Evolutionary conservation across 768 basidiomycete species (phyloP).

Genomic region (Naematelia aurantialba): DNA sequence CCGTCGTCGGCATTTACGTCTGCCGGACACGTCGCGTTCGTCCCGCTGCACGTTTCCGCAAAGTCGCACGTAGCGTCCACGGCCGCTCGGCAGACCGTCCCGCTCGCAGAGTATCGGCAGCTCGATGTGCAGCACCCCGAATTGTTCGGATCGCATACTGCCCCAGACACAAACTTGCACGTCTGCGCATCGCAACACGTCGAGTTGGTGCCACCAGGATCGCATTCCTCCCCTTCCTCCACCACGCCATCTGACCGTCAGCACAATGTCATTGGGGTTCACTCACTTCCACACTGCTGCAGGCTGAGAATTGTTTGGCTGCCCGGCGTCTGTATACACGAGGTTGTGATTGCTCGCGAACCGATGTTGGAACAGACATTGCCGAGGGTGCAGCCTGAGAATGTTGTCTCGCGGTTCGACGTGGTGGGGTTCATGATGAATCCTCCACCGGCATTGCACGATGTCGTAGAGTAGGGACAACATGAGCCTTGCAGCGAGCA

Average conservation of each 20-base stretch:
- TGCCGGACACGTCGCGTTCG: slow-evolving; percentile 66
- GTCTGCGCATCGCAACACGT: slow-evolving; percentile 70
- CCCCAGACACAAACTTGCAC: slow-evolving; percentile 59
- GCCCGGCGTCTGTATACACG: slow-evolving; percentile 66
- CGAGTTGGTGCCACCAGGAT: slow-evolving; percentile 63
- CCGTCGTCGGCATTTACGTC: slow-evolving; percentile 56
- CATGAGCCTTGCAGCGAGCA: slow-evolving; percentile 62
- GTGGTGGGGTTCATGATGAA: slow-evolving; percentile 80
- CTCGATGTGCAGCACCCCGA: slow-evolving; percentile 68
- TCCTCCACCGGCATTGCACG: slow-evolving; percentile 63
- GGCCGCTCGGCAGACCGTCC: slow-evolving; percentile 67
- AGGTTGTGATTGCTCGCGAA: slow-evolving; percentile 56
- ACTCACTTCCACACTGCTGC: slow-evolving; percentile 46
- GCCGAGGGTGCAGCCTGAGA: slow-evolving; percentile 75
- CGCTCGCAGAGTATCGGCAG: slow-evolving; percentile 62
- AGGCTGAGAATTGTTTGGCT: slow-evolving; percentile 39
- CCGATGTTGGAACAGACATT: slow-evolving; percentile 76
- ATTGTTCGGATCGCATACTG: slow-evolving; percentile 74
- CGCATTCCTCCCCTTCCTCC: slow-evolving; percentile 72
- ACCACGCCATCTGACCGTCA: slow-evolving; percentile 45
- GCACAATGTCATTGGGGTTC: background rate
- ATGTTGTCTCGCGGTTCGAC: slow-evolving; percentile 62
- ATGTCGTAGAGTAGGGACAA: slow-evolving; percentile 63
- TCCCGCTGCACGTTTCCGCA: slow-evolving; percentile 71
- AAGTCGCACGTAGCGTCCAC: slow-evolving; percentile 67